Conservation (phyloP, 352 stramenopile genomes). For the Phytophthora quininea region DNA sequence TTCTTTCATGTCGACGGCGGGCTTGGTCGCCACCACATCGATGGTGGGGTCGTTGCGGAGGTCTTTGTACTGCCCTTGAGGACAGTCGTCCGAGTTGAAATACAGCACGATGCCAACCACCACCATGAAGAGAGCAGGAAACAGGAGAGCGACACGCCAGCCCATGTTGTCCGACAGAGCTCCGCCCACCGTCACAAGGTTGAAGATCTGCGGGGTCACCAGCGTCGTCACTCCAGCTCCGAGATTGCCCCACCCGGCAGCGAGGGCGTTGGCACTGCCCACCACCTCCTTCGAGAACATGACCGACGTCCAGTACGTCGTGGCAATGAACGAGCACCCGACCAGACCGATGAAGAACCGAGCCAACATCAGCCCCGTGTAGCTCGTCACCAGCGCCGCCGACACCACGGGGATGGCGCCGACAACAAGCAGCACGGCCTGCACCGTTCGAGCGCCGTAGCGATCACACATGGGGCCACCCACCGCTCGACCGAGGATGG, state of each 20-base stretch:
- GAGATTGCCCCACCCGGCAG: conserved; percentile 94
- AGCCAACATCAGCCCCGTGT: conserved; percentile 75
- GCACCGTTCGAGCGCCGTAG: conserved; percentile 88
- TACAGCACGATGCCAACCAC: conserved; percentile 67
- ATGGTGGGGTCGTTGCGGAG: conserved; percentile 43
- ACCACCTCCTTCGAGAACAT: conserved; percentile 95
- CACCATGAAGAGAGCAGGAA: conserved; percentile 88
- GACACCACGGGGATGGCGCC: conserved; percentile 87
- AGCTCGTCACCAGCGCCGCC: conserved; percentile 83
- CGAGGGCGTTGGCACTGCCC: conserved; percentile 92
- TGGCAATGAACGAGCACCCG: conserved; percentile 93
- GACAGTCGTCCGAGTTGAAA: conserved; percentile 89
- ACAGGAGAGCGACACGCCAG: conserved; percentile 90
- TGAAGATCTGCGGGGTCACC: conserved; percentile 90
- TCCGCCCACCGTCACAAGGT: conserved; percentile 73
- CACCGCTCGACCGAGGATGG: conserved; percentile 90
- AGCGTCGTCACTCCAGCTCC: conserved; percentile 89
- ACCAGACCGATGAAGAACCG: conserved; percentile 95
- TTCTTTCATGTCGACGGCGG: conserved; percentile 32
- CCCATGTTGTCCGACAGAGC: conserved; percentile 71
- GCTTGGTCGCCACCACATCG: conserved; percentile 16
- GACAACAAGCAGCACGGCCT: conserved; percentile 75
- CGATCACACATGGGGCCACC: conserved; percentile 93
- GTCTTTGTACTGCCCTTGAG: conserved; percentile 92
- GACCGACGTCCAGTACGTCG: conserved; percentile 92